These are phyloP conservation scores for Eucalyptus pauciflora DNA, from an alignment of 345 rosid species.

Conservation along the genomic window DNA sequence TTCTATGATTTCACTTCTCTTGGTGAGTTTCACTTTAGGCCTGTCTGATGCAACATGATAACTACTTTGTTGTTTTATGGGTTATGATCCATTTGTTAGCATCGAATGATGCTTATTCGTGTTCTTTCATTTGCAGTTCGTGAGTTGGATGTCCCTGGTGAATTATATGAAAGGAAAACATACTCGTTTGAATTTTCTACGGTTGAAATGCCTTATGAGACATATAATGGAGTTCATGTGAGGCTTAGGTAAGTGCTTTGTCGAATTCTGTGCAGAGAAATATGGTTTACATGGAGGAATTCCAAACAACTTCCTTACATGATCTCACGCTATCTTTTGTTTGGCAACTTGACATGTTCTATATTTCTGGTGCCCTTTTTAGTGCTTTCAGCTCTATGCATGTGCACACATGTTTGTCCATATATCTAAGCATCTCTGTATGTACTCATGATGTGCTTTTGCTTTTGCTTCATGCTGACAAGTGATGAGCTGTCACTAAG, in stretches of 20 bases:
- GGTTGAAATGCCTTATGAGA: slow-evolving; percentile 95
- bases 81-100: not conserved
- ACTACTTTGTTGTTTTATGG: not conserved
- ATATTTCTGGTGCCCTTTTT: not conserved
- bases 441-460: not conserved
- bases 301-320: not conserved
- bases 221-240: slow-evolving; percentile 89
- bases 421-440: not conserved
- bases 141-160: slow-evolving; percentile 96
- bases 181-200: slow-evolving; percentile 91
- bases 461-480: not conserved
- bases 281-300: not conserved
- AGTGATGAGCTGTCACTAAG: not conserved
- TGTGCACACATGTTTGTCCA: not conserved
- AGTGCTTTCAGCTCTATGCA: not conserved
- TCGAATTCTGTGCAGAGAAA: not conserved
- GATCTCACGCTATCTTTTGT: not conserved
- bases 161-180: slow-evolving; percentile 76
- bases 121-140: slow-evolving; percentile 47
- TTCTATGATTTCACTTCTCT: slow-evolving; percentile 96
- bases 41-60: not conserved
- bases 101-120: not conserved
- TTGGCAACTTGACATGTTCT: not conserved
- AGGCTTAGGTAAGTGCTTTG: slow-evolving; percentile 67
- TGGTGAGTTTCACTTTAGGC: slow-evolving; percentile 39